phyloP scores from a whole-genome alignment of 2,329 filamentous ascomycete species.

The Fonsecaea pedrosoi region DNA sequence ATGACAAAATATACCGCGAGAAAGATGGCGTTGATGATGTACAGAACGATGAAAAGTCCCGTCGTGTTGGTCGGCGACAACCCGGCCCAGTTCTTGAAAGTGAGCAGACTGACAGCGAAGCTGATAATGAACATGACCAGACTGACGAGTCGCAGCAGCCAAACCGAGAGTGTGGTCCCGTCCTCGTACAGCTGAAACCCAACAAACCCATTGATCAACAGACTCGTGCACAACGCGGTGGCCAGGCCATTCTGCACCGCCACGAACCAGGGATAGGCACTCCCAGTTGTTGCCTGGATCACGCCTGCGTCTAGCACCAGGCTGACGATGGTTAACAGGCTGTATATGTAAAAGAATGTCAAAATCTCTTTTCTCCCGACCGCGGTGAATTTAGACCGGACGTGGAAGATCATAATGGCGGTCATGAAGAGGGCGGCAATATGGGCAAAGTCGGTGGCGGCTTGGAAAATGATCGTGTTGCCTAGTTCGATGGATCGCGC shows the following conservation, averaged over 20 bases:
- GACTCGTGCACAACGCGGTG: constrained; percentile 83
- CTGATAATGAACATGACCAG: constrained; percentile 82
- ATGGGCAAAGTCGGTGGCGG: constrained; percentile 87
- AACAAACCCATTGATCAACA: constrained; percentile 97
- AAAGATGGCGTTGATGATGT: constrained; percentile 87
- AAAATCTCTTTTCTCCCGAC: constrained; percentile 78
- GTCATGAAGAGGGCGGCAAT: constrained; percentile 91
- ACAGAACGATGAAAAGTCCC: constrained; percentile 88
- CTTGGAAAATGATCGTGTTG: constrained; percentile 98
- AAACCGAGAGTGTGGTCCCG: constrained; percentile 89
- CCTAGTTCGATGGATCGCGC: constrained; percentile 93
- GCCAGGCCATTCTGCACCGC: constrained; percentile 83
- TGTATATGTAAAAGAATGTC: constrained; percentile 96
- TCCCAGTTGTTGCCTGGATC: constrained; percentile 75
- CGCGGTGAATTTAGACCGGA: constrained; percentile 96
- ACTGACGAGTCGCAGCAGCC: constrained; percentile 83
- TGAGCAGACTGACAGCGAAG: constrained; percentile 85
- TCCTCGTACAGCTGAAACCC: constrained; percentile 99
- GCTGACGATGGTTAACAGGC: constrained; percentile 85
- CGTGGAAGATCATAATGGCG: constrained; percentile 95
- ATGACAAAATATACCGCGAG: constrained; percentile 83
- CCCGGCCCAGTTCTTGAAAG: constrained; percentile 90
- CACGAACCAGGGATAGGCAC: constrained; percentile 87
- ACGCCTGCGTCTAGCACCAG: constrained; percentile 93
- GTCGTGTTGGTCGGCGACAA: constrained; percentile 83